A percentile compares a stretch with the other conserved stretches of the same genome.
These are phyloP conservation scores for Croton setiger DNA, from an alignment of 441 rosid species.

Conservation along the genomic window DNA sequence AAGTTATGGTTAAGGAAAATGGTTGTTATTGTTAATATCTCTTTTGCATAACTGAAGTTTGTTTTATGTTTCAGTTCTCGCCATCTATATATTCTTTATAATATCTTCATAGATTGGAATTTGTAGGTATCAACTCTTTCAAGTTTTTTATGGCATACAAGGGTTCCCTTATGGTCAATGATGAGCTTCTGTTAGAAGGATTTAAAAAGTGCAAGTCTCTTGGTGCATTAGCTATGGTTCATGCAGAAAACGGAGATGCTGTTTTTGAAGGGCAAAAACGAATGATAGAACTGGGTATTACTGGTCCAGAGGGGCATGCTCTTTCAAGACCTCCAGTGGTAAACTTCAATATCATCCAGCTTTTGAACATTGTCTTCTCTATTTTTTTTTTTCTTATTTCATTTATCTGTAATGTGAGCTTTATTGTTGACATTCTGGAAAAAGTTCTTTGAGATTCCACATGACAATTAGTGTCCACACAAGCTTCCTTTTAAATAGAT, in stretches of 20 bases:
- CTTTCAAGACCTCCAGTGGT: slow-evolving; percentile 96
- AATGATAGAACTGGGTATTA: slow-evolving; percentile 89
- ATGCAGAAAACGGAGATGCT: slow-evolving; percentile 99
- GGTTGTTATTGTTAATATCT: slow-evolving; percentile 35
- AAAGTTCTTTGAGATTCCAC: background rate
- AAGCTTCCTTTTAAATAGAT: background rate
- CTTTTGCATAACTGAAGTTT: slow-evolving; percentile 14
- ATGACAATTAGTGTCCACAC: background rate
- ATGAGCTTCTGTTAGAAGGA: slow-evolving; percentile 81
- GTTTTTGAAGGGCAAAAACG: slow-evolving; percentile 89
- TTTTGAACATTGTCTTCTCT: background rate
- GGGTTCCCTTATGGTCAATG: slow-evolving; percentile 75
- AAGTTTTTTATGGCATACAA: slow-evolving; percentile 95
- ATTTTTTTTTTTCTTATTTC: background rate
- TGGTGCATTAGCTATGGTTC: slow-evolving; percentile 98
- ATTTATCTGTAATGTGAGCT: slow-evolving; percentile 2
- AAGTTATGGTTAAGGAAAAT: slow-evolving; percentile 78
- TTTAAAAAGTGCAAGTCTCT: slow-evolving; percentile 82
- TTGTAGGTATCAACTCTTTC: slow-evolving; percentile 92
- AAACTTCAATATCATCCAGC: slow-evolving; percentile 22
- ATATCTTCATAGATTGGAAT: slow-evolving; percentile 9
- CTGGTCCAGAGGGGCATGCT: slow-evolving; percentile 97
- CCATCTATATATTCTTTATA: background rate
- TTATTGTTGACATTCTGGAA: background rate
- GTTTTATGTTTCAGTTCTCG: background rate